A percentile compares a stretch with the other conserved stretches of the same genome.
These are phyloP conservation scores for Dipteronia sinensis DNA, from an alignment of 345 rosid species.

Conservation along the genomic window DNA sequence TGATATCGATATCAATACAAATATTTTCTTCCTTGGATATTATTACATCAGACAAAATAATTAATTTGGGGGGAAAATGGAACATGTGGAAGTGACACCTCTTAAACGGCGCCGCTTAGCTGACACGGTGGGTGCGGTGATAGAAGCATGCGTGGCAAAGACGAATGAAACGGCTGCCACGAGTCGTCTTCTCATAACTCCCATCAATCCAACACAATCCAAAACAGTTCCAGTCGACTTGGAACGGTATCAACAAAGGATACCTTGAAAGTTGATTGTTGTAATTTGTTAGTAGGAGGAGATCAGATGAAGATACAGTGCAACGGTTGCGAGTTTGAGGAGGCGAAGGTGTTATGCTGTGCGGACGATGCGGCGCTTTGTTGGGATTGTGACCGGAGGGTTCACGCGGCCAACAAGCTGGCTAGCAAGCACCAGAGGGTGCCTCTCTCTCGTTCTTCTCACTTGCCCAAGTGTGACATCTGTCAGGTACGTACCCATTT, in stretches of 20 bases:
- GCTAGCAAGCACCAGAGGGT: conserved; percentile 41
- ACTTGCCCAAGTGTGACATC: conserved; percentile 38
- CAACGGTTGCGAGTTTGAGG: conserved; percentile 42
- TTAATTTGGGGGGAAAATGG: no score
- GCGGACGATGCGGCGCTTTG: conserved; percentile 49
- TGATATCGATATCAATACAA: no score
- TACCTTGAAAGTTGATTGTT: no score
- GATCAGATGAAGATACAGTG: conserved; percentile 45
- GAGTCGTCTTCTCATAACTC: neutral
- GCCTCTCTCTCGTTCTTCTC: conserved; percentile 17
- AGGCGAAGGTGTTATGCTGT: conserved; percentile 45
- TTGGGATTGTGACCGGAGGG: conserved; percentile 37
- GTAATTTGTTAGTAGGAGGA: no score
- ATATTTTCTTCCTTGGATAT: no score
- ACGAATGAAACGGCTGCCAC: neutral
- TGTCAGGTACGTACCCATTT: conserved; percentile 29
- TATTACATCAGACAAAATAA: no score
- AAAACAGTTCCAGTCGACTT: no score
- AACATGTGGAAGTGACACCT: no score
- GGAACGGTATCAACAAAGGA: no score
- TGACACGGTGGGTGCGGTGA: no score
- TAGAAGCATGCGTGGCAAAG: neutral
- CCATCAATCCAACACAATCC: neutral
- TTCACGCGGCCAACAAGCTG: conserved; percentile 22
- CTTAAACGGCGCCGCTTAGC: conserved; percentile 1